Conservation (phyloP, 352 stramenopile genomes). For the Globisporangium sylvaticum region DNA sequence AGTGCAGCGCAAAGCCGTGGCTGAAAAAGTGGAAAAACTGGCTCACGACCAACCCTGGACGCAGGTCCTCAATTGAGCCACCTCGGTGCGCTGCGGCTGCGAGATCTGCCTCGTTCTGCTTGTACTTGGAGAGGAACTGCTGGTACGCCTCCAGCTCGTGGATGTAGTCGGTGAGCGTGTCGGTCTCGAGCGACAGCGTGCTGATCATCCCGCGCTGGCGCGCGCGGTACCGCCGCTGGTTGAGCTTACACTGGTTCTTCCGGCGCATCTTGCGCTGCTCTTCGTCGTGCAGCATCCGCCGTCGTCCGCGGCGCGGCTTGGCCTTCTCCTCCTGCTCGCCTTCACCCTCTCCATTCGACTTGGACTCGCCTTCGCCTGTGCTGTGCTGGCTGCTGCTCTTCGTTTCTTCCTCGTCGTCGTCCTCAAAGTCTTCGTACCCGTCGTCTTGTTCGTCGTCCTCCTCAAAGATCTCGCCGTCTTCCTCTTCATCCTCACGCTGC, state of each 20-base stretch:
- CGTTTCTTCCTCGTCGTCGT: conserved; percentile 1
- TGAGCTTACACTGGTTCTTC: conserved; percentile 74
- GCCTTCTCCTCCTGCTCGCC: conserved; percentile 1
- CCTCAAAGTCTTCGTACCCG: background rate
- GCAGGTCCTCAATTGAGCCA: conserved; percentile 1
- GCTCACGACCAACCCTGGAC: conserved; percentile 36
- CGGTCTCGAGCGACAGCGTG: conserved; percentile 52
- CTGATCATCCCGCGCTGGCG: conserved; percentile 59
- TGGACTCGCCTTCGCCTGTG: background rate
- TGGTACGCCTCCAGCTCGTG: conserved; percentile 47
- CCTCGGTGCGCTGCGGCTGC: background rate
- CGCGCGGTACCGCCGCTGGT: conserved; percentile 65
- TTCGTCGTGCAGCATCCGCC: conserved; percentile 57
- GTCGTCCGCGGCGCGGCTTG: conserved; percentile 35
- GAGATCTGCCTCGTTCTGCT: conserved; percentile 11
- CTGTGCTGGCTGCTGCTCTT: conserved; percentile 6
- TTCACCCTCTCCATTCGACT: background rate
- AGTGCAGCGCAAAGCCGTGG: conserved; percentile 63
- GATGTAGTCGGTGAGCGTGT: conserved; percentile 41
- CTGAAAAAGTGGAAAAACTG: conserved; percentile 54
- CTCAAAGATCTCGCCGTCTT: background rate
- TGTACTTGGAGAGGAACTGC: conserved; percentile 34
- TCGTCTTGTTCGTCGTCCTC: background rate
- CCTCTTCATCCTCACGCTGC: background rate
- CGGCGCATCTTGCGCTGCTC: conserved; percentile 53